Base-by-base conservation (phyloP, 2,329 filamentous ascomycete species). In the Trichophyton rubrum region DNA sequence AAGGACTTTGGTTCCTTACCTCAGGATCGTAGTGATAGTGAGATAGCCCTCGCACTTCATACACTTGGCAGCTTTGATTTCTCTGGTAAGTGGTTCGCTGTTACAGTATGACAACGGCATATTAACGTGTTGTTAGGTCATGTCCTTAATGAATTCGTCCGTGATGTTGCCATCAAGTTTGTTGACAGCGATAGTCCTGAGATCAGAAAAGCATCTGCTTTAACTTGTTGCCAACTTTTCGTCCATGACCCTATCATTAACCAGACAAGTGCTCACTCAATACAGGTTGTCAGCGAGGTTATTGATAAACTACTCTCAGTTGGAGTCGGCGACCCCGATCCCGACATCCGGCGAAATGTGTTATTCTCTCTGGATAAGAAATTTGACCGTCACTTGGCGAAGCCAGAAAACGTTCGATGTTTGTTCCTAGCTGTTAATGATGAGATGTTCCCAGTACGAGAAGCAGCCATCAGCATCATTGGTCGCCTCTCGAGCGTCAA, bases 51-150 rank as follows among this genome's bases (percentile, higher is more conserved):
- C 59, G 93, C 93, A 3, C 80, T 99, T 15, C 91, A 95, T 68
- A 99, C 95, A 0, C 79, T 99, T 0, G 95, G 93, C n/a, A 96
- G 90, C 70, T 99, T 99, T 68, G 93, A 99, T 72, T 99, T 99
- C 69, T 86, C 79, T 38, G 85, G 82, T 75, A 71, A 68, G 64
- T 35, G 1, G 27, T 24, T 20, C 15, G 40, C 56, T 27, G 43
- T n/a, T 59, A 33, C 20, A 38, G 3, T 38, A 27, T 41, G 60
- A 58, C 43, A 38, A 22, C 17, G 27, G 9, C 35, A 59, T 58
- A 66, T 69, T 66, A 47, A 57, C 55, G 59, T 9, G 11, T 57
- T 35, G 61, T 51, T 57, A 63, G 86, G 89, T 1, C 90, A 97
- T 69, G 88, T 96, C 15, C 78, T 99, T 15, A 99, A 99, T 68